Base-by-base conservation (phyloP, 2,329 filamentous ascomycete genomes). In the Gliomastix tumulicola region DNA sequence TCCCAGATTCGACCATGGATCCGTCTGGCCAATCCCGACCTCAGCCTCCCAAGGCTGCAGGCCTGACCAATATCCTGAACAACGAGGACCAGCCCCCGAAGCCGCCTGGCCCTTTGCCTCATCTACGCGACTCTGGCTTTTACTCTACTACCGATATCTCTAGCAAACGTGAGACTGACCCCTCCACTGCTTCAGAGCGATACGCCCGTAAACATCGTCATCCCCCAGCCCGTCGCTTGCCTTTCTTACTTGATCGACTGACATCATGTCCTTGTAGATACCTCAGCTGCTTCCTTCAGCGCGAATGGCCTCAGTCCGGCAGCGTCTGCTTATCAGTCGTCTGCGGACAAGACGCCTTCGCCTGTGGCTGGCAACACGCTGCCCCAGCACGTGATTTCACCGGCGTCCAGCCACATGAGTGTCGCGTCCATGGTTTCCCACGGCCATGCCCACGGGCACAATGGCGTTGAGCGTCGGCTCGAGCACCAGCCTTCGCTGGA, bases 271-370 rank as follows among this genome's bases (percentile, higher is more conserved):
- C 28, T 25, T 34, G 30, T 40, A 63, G 60, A 63, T 37, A 62
- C 59, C 25, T 63, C 60, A 17, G 55, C 56, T 31, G 60, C 60
- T 18, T 64, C 61, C 2, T 64, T 63, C 42, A 59, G 47, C 36
- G 49, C 48, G 30, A 58, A 59, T 37, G 56, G 59, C 21, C 49
- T 63, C 13, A 64, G 60, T 39, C 70, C 59, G 27, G 57, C 64
- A 32, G 57, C 55, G 40, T 70, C 66, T 12, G 61, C 57, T 27
- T 76, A 74, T 41, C 69, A 73, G 40, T 63, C 64, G 12, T 63
- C 65, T 16, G 60, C 65, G 21, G 76, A 82, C 49, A 79, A 80
- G 57, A 81, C 76, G 2, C 77, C 77, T 1, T 81, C 77, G 2
- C 76, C 77, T 8, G 71, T 74, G 15, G 64, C 70, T 28, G 47